Evolutionary conservation across 2,329 filamentous ascomycete genomes (phyloP).

Genomic region (Colletotrichum sp.): DNA sequence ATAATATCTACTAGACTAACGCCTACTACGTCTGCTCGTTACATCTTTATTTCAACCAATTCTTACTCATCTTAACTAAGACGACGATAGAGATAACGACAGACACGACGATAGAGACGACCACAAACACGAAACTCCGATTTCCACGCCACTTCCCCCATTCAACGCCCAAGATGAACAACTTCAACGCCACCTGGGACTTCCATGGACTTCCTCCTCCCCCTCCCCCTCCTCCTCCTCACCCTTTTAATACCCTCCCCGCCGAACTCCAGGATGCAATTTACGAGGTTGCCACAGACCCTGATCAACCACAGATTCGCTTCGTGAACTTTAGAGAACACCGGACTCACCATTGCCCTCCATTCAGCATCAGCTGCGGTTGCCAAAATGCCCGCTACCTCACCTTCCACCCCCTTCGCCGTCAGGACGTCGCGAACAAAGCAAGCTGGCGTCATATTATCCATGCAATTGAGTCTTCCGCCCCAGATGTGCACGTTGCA

Average conservation of each 20-base stretch:
- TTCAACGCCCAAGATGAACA: too few species aligned
- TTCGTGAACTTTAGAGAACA: not conserved
- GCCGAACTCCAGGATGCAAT: not conserved
- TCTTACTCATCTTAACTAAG: not conserved
- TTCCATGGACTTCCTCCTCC: too few species aligned
- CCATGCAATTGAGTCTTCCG: not conserved
- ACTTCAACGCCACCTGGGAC: too few species aligned
- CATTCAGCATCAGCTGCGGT: not conserved
- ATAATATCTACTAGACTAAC: not conserved
- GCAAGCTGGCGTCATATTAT: not conserved
- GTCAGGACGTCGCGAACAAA: not conserved
- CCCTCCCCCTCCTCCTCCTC: too few species aligned
- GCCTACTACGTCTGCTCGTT: not conserved
- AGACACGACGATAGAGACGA: too few species aligned
- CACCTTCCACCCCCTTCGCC: not conserved
- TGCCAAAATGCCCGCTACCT: not conserved
- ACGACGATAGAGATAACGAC: too few species aligned
- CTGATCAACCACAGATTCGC: not conserved
- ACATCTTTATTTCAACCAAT: not conserved
- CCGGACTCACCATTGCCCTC: not conserved
- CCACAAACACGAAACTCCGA: too few species aligned
- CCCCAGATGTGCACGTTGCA: not conserved
- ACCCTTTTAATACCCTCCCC: too few species aligned
- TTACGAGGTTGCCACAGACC: not conserved
- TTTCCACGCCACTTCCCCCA: too few species aligned